Conservation (phyloP, 108 stramenopile species). For the Aureococcus anophagefferens region DNA sequence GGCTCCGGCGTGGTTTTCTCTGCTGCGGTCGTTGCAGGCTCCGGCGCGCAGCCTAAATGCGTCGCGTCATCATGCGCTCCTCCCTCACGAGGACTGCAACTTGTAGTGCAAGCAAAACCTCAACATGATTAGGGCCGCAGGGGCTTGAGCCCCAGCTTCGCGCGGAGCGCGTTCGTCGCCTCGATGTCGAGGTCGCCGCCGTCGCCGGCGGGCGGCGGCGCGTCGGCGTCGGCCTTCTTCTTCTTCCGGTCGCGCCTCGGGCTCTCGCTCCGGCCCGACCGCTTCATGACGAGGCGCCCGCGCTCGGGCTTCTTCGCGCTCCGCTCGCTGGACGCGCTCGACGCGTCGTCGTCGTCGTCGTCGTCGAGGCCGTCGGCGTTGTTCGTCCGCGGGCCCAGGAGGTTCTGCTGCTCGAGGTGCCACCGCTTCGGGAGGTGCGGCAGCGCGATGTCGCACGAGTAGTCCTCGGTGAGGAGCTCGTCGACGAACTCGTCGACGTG, state of each 20-base stretch:
- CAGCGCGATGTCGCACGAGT: constrained; percentile 74
- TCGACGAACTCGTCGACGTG: constrained; percentile 88
- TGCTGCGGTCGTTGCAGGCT: too few relatives aligned
- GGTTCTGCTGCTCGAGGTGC: constrained; percentile 55
- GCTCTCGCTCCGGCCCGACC: too few relatives aligned
- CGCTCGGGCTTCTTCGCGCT: too few relatives aligned
- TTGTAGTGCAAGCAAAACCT: too few relatives aligned
- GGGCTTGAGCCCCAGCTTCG: background rate
- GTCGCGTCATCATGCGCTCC: too few relatives aligned
- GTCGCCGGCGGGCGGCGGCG: background rate
- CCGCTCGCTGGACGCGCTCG: too few relatives aligned
- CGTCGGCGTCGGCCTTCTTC: too few relatives aligned
- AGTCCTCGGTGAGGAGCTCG: constrained; percentile 54
- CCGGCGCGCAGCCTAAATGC: too few relatives aligned
- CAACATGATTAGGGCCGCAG: background rate
- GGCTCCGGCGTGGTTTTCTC: too few relatives aligned
- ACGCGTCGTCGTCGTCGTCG: background rate
- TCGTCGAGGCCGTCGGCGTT: constrained; percentile 4
- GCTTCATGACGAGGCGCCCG: too few relatives aligned
- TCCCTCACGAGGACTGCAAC: too few relatives aligned
- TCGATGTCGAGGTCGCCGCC: background rate
- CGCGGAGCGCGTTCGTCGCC: background rate
- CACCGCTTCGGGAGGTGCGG: constrained; percentile 73
- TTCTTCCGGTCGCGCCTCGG: too few relatives aligned
- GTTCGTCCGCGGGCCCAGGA: constrained; percentile 25